Conservation (phyloP, 371 early-diverging fungal genomes). For the Mucor ambiguus region DNA sequence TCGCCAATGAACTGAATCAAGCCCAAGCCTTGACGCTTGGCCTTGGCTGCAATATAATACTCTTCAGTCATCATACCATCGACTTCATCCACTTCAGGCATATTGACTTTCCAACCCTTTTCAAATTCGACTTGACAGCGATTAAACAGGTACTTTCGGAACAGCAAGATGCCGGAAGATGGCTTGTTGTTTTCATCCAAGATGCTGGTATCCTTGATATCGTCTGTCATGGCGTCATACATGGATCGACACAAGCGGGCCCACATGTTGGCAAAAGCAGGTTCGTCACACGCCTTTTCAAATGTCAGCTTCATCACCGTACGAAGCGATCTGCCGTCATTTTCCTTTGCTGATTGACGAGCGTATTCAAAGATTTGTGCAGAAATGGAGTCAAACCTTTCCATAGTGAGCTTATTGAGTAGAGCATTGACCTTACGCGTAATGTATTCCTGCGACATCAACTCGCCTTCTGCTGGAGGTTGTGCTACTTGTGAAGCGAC, state of each 20-base stretch:
- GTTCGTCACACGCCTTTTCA: conserved; percentile 95
- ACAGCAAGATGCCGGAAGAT: conserved; percentile 69
- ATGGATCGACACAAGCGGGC: conserved; percentile 81
- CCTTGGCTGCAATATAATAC: conserved; percentile 85
- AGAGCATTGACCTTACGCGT: conserved; percentile 83
- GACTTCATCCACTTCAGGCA: conserved; percentile 56
- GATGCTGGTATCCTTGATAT: conserved; percentile 56
- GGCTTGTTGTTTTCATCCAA: conserved; percentile 52
- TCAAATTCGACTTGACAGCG: conserved; percentile 93
- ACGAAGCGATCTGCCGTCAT: conserved; percentile 71
- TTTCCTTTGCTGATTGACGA: conserved; percentile 66
- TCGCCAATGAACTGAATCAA: conserved; percentile 94
- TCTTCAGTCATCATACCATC: conserved; percentile 70
- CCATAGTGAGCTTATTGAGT: conserved; percentile 93
- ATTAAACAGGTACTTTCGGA: conserved; percentile 89
- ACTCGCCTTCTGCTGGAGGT: conserved; percentile 39
- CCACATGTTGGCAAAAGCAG: conserved; percentile 88
- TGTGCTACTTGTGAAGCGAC: conserved; percentile 16
- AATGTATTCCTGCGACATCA: conserved; percentile 62
- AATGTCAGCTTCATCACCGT: conserved; percentile 85
- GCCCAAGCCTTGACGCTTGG: conserved; percentile 94
- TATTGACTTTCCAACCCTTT: conserved; percentile 75
- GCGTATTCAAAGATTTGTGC: conserved; percentile 81
- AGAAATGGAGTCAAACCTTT: conserved; percentile 88
- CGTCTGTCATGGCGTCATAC: conserved; percentile 60